These are phyloP conservation scores for Lolium multiflorum DNA, from an alignment of 176 grass and related monocot species.

Conservation along the genomic window DNA sequence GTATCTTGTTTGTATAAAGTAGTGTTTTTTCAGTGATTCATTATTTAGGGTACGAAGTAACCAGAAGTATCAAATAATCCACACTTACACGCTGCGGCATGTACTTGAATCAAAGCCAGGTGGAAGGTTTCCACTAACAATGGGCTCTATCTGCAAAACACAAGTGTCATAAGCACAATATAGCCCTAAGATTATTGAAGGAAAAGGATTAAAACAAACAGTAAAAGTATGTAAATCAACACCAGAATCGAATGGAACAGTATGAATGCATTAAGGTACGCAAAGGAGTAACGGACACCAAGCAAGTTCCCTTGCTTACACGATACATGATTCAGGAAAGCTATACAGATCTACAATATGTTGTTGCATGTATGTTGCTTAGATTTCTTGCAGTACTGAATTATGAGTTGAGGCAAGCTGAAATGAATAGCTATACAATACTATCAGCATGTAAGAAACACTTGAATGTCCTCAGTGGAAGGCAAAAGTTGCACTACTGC, in stretches of 20 bases:
- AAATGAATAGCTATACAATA: neutral
- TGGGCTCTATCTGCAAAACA: slow-evolving; percentile 88
- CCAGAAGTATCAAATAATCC: slow-evolving; percentile 23
- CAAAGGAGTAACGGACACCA: slow-evolving; percentile 23
- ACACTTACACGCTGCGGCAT: slow-evolving; percentile 98
- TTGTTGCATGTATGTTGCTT: neutral
- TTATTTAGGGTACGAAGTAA: slow-evolving; percentile 33
- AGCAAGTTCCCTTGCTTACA: neutral
- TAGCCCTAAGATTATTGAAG: slow-evolving; percentile 32
- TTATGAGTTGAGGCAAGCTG: neutral
- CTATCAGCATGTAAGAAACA: neutral
- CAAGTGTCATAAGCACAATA: slow-evolving; percentile 43
- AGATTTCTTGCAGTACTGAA: slow-evolving; percentile 1
- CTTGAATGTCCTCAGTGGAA: slow-evolving; percentile 5
- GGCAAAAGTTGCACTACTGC: neutral
- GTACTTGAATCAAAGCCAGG: slow-evolving; percentile 97
- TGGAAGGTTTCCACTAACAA: slow-evolving; percentile 97
- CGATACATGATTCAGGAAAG: neutral
- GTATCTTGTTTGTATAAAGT: slow-evolving; percentile 12
- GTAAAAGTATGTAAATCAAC: slow-evolving; percentile 11
- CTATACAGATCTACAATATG: slow-evolving; percentile 6
- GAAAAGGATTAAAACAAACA: slow-evolving; percentile 34
- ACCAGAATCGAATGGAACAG: slow-evolving; percentile 12
- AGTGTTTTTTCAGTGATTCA: slow-evolving; percentile 1
- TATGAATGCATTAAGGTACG: slow-evolving; percentile 2